Evolutionary conservation across 345 rosid species (phyloP), one percentile per base, ranked within the genome.

Genomic region (Laguncularia racemosa): DNA sequence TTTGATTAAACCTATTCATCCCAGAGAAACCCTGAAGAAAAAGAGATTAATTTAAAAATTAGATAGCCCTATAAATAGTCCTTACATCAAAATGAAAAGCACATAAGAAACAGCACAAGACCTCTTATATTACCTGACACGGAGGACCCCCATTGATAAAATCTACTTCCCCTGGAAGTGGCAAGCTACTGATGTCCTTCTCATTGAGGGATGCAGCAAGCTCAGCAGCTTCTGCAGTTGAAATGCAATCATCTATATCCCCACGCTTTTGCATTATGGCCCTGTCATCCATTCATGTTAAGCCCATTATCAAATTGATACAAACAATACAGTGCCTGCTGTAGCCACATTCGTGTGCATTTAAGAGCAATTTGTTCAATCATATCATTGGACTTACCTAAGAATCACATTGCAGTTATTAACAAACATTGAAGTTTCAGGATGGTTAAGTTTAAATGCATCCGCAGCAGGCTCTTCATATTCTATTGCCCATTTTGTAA

Each of bases 131-230:
- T 65, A 86, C 96, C 84, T 92, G 98, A 64, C 98, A 92, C 26
- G 98, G 96, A 70, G 96, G 98, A 21, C 98, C 98, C 46, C 98
- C 96, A 28, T 77, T 86, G 71, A 92, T 92, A 67, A 92, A 92
- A 56, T 92, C 96, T 20, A 92, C 98, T 52, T 83, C 80, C 20
- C 98, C 93, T 13, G 83, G 83, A 48, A 51, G 20, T 2, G 83
- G 83, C 56, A 78, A 58, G 50, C 65, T 58, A 52, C 59, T 60
- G 7, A 70, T 75, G 54, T 69, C 72, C 68, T 78, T 65, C 55
- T 76, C 80, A 65, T 67, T 65, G 50, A 78, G 78, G 20, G 56
- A 28, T 40, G 66, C 52, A 23, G 83, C 80, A 55, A 75, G 61
- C 54, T 75, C 86, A 66, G 66, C 53, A 53, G 95, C 96, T 60